Conservation (phyloP, 768 basidiomycete genomes). For the Mycena metata region DNA sequence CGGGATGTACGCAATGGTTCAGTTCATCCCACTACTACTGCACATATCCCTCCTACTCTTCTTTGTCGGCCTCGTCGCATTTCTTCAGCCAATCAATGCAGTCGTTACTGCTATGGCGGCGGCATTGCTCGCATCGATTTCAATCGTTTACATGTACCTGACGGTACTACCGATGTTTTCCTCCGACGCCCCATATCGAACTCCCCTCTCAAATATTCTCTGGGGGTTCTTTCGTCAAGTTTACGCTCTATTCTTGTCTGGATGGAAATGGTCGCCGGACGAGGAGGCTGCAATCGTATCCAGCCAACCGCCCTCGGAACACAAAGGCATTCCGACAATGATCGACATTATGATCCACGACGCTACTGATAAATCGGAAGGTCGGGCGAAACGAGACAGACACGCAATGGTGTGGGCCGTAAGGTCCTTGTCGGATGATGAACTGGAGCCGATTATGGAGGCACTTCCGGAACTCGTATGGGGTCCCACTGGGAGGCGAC, state of each 20-base stretch:
- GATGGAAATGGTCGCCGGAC: not conserved
- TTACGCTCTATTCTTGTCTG: not conserved
- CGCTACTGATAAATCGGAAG: not conserved
- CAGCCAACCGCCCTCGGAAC: not conserved
- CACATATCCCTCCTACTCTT: too few species aligned
- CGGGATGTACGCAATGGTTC: too few species aligned
- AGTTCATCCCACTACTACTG: too few species aligned
- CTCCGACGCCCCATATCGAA: slow-evolving; percentile 17
- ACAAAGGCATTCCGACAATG: slow-evolving; percentile 5
- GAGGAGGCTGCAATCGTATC: slow-evolving; percentile 1
- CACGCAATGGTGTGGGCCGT: slow-evolving; percentile 12
- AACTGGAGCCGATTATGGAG: slow-evolving; percentile 1
- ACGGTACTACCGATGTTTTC: slow-evolving; percentile 13
- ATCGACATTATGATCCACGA: slow-evolving; percentile 4
- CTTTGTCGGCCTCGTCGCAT: slow-evolving; percentile 11
- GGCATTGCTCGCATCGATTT: not conserved
- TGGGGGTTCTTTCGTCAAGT: slow-evolving; percentile 3
- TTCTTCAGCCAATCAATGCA: not conserved
- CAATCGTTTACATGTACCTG: slow-evolving; percentile 6
- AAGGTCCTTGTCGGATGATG: slow-evolving; percentile 7
- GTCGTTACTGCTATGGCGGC: not conserved
- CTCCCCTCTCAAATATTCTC: slow-evolving; percentile 6
- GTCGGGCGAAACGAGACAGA: not conserved
- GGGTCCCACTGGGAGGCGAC: not conserved
- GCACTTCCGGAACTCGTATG: slow-evolving; percentile 3